Evolutionary conservation across 176 grass and related monocot species (phyloP).

Genomic region (Avena atlantica): DNA sequence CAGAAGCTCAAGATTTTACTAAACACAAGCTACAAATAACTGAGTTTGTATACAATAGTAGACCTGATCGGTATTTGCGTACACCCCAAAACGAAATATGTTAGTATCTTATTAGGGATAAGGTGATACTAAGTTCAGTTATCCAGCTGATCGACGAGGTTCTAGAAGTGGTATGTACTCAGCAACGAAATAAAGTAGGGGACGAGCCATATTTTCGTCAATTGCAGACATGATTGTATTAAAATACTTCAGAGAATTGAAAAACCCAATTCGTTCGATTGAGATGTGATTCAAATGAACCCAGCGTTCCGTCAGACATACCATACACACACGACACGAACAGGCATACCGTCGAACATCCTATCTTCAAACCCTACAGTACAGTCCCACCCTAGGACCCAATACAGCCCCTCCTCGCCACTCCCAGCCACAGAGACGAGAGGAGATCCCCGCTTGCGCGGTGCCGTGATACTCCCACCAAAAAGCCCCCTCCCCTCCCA

Average conservation of each 20-base stretch:
- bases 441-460: neutral
- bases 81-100: neutral
- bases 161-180: neutral
- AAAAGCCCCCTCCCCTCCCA: neutral
- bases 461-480: neutral
- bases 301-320: too few relatives aligned
- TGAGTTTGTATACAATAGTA: neutral
- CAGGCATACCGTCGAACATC: conserved; percentile 32
- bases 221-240: neutral
- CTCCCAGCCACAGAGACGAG: neutral
- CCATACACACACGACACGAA: neutral
- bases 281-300: neutral
- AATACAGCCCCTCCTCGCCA: neutral
- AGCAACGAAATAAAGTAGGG: neutral
- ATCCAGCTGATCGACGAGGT: neutral
- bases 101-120: neutral
- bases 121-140: neutral
- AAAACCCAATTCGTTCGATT: neutral
- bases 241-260: neutral
- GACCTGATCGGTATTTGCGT: neutral
- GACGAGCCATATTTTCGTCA: neutral
- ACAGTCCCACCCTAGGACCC: neutral
- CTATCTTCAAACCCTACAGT: neutral
- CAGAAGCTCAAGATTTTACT: neutral
- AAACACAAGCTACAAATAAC: neutral